These are phyloP conservation scores for Tolypocladium sp. DNA, from an alignment of 2,329 filamentous ascomycete species.

Conservation along the genomic window DNA sequence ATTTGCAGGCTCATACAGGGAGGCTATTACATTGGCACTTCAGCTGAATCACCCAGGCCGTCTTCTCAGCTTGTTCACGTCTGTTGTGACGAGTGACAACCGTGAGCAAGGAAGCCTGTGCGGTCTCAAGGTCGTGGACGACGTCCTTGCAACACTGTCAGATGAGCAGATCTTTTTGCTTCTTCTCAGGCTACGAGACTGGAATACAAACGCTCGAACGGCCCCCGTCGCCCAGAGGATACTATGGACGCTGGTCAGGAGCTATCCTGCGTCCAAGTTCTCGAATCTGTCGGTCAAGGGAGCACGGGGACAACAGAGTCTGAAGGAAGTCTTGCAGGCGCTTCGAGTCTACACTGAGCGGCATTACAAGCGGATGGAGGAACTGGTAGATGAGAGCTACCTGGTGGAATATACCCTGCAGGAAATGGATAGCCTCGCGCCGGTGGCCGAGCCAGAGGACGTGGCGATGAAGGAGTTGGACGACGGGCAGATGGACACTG, in stretches of 20 bases:
- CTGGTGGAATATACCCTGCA: constrained; percentile 85
- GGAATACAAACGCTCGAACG: constrained; percentile 93
- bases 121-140: constrained; percentile 65
- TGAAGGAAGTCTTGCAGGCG: constrained; percentile 82
- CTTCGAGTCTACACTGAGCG: constrained; percentile 84
- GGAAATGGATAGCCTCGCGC: constrained; percentile 75
- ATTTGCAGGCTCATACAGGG: constrained; percentile 75
- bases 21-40: constrained; percentile 85
- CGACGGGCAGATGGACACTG: constrained; percentile 21
- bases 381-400: constrained; percentile 88
- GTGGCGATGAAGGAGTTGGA: constrained; percentile 23
- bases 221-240: constrained; percentile 79
- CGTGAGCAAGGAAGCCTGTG: constrained; percentile 55
- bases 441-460: constrained; percentile 24
- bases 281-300: constrained; percentile 58
- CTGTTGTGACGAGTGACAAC: constrained; percentile 56
- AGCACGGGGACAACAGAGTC: constrained; percentile 49
- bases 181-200: constrained; percentile 77
- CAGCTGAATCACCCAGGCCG: constrained; percentile 91
- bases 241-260: constrained; percentile 67
- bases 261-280: constrained; percentile 71
- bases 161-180: constrained; percentile 81
- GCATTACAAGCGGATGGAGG: constrained; percentile 84
- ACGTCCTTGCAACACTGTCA: constrained; percentile 68
- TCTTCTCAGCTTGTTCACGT: constrained; percentile 73